Conservation (phyloP, 192 early-diverging fungal species). For the Coemansia sp. region DNA sequence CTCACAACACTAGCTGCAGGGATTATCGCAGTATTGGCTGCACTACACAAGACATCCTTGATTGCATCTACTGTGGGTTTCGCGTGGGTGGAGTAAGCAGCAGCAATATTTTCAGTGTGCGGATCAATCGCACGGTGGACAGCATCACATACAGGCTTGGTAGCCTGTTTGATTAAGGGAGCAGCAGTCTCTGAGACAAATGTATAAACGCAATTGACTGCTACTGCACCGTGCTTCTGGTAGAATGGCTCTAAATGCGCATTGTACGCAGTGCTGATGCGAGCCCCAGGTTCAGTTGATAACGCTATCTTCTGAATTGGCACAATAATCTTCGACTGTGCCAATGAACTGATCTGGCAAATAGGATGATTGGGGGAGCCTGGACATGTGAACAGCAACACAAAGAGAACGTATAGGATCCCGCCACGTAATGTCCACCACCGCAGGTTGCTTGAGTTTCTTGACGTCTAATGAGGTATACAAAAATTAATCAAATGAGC, state of each 20-base stretch:
- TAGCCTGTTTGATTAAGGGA: conserved; percentile 21
- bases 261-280: conserved; percentile 39
- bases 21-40: conserved; percentile 9
- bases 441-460: conserved; percentile 10
- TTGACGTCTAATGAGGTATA: conserved; percentile 7
- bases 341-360: conserved; percentile 24
- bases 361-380: conserved; percentile 24
- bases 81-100: conserved; percentile 18
- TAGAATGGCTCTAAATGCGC: conserved; percentile 54
- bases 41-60: conserved; percentile 1
- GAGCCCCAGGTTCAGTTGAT: conserved; percentile 42
- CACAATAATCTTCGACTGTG: conserved; percentile 12
- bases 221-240: conserved; percentile 33
- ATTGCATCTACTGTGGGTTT: conserved; percentile 29
- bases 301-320: conserved; percentile 25
- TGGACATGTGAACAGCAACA: conserved; percentile 43
- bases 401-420: conserved; percentile 31
- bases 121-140: conserved; percentile 24
- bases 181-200: conserved; percentile 28
- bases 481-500: background rate
- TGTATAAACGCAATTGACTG: conserved; percentile 10
- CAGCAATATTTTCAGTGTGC: conserved; percentile 12
- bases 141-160: conserved; percentile 24
- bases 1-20: conserved; percentile 8
- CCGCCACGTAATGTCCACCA: conserved; percentile 25